Conservation (phyloP, 768 basidiomycete genomes). For the Russula emetica region DNA sequence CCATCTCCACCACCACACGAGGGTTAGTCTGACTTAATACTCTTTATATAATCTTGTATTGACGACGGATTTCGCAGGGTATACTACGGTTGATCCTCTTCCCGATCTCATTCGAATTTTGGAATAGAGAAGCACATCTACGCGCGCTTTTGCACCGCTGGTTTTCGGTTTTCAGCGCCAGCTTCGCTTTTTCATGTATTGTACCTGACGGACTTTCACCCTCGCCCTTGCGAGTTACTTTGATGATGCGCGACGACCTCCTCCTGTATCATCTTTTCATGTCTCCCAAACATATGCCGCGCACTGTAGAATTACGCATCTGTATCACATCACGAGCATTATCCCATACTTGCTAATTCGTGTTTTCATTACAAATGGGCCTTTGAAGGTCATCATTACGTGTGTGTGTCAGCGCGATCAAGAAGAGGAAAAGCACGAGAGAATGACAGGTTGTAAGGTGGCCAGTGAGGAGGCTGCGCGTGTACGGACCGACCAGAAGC, state of each 20-base stretch:
- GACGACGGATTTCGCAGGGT: conserved; percentile 21
- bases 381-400: not conserved
- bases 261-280: not conserved
- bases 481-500: too few species aligned
- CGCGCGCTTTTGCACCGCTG: conserved; percentile 9
- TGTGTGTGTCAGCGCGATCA: not conserved
- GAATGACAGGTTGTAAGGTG: too few species aligned
- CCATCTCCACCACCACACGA: conserved; percentile 71
- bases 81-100: conserved; percentile 24
- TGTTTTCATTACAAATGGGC: conserved; percentile 13
- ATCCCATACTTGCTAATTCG: conserved; percentile 22
- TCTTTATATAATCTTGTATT: not conserved
- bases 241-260: not conserved
- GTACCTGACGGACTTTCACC: conserved; percentile 8
- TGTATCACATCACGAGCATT: conserved; percentile 24
- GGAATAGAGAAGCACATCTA: conserved; percentile 17
- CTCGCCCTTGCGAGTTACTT: conserved; percentile 7
- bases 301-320: conserved; percentile 26
- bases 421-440: not conserved
- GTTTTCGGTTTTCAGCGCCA: conserved; percentile 17
- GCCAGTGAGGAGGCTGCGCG: too few species aligned
- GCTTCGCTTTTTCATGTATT: not conserved
- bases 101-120: conserved; percentile 11
- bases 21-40: conserved; percentile 49
- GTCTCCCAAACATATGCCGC: conserved; percentile 12